These are phyloP conservation scores for Fusarium subglutinans DNA, from an alignment of 2,329 filamentous ascomycete genomes.

Conservation along the genomic window DNA sequence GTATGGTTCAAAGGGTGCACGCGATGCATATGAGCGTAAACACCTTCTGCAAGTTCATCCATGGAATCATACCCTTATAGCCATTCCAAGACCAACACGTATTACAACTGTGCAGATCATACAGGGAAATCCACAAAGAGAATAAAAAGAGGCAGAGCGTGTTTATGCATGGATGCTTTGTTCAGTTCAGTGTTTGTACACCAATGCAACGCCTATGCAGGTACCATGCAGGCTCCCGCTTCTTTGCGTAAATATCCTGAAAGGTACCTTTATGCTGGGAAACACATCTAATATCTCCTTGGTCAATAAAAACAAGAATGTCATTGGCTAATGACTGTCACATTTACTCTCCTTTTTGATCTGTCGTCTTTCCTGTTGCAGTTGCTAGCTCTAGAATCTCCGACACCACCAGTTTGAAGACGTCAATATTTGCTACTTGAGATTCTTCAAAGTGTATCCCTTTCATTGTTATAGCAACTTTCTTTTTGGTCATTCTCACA, in stretches of 20 bases:
- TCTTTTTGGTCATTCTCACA: fast-evolving
- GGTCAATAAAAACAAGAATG: fast-evolving
- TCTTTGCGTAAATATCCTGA: not conserved
- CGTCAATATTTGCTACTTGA: not conserved
- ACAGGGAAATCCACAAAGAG: not conserved
- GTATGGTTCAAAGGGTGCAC: not conserved
- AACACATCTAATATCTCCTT: not conserved
- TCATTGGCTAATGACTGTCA: not conserved
- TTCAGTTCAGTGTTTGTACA: not conserved
- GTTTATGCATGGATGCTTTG: not conserved
- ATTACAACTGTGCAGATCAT: not conserved
- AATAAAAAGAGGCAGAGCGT: not conserved
- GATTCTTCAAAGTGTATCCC: fast-evolving
- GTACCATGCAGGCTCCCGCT: not conserved
- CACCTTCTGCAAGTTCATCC: fast-evolving
- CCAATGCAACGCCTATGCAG: not conserved
- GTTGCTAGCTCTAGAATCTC: not conserved
- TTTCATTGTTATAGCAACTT: fast-evolving
- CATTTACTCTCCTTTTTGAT: not conserved
- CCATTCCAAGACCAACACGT: not conserved
- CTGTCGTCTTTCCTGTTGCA: no score
- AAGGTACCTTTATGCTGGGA: no score
- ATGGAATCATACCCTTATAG: fast-evolving
- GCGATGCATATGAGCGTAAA: not conserved
- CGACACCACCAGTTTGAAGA: fast-evolving